These are phyloP conservation scores for Podaxis carcinomalis DNA, from an alignment of 768 basidiomycete species.

Conservation along the genomic window DNA sequence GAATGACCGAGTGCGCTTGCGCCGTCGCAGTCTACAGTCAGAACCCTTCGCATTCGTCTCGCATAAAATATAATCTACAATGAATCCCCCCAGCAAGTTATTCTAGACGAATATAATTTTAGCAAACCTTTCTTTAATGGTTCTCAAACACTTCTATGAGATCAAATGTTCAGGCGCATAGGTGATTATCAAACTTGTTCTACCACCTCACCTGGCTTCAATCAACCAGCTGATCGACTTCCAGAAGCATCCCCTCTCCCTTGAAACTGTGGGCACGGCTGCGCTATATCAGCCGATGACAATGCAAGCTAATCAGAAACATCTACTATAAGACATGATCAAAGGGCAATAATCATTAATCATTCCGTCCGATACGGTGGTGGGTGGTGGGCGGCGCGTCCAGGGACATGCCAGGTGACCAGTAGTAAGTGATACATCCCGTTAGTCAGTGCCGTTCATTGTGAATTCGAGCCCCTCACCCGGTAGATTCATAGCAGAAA, in stretches of 20 bases:
- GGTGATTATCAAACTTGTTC: conserved; percentile 6
- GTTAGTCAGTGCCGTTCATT: background rate
- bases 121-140: background rate
- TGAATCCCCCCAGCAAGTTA: background rate
- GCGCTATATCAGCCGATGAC: conserved; percentile 2
- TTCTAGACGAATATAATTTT: background rate
- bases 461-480: background rate
- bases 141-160: background rate
- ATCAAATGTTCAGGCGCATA: background rate
- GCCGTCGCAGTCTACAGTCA: background rate
- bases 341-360: background rate
- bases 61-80: background rate
- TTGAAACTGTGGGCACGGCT: background rate
- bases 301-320: conserved; percentile 7
- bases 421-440: background rate
- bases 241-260: conserved; percentile 1
- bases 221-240: conserved; percentile 10
- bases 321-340: background rate
- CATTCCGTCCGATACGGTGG: background rate
- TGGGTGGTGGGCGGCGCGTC: background rate
- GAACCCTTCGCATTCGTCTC: background rate
- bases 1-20: background rate
- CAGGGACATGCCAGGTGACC: background rate
- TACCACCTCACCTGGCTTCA: background rate
- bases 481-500: background rate